These are phyloP conservation scores for Boletus subparvulus DNA, from an alignment of 768 basidiomycete genomes.

Conservation along the genomic window DNA sequence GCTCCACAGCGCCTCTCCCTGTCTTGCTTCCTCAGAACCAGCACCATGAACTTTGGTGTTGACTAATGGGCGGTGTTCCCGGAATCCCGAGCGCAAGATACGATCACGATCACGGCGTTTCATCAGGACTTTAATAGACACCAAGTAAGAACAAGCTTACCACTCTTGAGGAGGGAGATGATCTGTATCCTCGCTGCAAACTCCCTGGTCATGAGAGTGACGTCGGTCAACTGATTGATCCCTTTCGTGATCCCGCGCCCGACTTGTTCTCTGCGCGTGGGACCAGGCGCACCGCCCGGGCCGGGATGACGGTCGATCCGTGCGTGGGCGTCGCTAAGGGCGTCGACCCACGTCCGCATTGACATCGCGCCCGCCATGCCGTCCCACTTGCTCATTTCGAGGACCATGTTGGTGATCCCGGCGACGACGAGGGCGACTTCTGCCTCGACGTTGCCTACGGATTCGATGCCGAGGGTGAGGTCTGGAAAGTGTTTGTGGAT, in stretches of 20 bases:
- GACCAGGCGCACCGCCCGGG: constrained; percentile 5
- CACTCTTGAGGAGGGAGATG: constrained; percentile 50
- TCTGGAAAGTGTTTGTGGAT: constrained; percentile 54
- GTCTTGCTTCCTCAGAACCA: constrained; percentile 50
- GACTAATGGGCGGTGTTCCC: constrained; percentile 29
- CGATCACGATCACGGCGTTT: constrained; percentile 2
- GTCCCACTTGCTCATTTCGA: constrained; percentile 57
- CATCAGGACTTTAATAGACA: neutral
- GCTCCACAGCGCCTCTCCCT: constrained; percentile 52
- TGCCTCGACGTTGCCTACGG: constrained; percentile 45
- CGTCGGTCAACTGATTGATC: constrained; percentile 49
- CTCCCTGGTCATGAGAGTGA: constrained; percentile 51
- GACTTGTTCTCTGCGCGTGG: constrained; percentile 40
- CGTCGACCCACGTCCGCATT: constrained; percentile 54
- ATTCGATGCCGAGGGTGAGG: constrained; percentile 45
- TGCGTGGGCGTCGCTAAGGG: constrained; percentile 43
- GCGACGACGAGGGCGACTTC: constrained; percentile 51
- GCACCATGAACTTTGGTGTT: constrained; percentile 47
- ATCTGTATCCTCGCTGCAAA: constrained; percentile 56
- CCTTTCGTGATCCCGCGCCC: constrained; percentile 52
- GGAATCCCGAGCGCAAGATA: neutral
- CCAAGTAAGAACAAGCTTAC: constrained; percentile 32
- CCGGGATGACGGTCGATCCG: constrained; percentile 17
- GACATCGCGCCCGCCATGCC: constrained; percentile 56
- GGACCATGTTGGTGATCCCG: constrained; percentile 52